Evolutionary conservation across 495 filamentous ascomycete species (phyloP).

Genomic region (Penicillium daleae): DNA sequence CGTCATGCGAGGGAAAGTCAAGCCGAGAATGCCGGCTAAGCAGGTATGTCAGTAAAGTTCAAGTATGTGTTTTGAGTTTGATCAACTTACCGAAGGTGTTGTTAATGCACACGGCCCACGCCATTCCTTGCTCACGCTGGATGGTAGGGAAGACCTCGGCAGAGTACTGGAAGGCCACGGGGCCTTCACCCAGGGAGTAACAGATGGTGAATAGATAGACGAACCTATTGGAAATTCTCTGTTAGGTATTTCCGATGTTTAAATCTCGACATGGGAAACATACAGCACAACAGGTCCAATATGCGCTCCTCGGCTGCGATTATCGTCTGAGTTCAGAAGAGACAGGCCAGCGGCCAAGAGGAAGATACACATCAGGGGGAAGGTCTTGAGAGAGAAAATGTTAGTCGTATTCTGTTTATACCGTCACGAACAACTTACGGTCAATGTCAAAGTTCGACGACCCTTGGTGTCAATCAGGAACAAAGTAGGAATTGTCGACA

Average conservation of each 20-base stretch:
- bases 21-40: constrained; percentile 45
- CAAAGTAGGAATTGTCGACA: constrained; percentile 70
- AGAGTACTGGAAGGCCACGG: constrained; percentile 56
- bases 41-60: constrained; percentile 9
- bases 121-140: constrained; percentile 51
- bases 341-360: constrained; percentile 71
- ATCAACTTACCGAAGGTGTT: constrained; percentile 44
- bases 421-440: constrained; percentile 30
- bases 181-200: constrained; percentile 54
- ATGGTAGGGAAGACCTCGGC: constrained; percentile 56
- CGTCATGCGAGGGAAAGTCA: constrained; percentile 56
- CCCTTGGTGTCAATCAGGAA: constrained; percentile 79
- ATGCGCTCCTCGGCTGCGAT: constrained; percentile 14
- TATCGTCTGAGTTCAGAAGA: constrained; percentile 38
- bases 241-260: too few species aligned
- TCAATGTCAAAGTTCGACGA: constrained; percentile 60
- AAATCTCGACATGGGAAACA: too few species aligned
- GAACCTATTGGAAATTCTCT: too few species aligned
- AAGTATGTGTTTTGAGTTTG: background rate
- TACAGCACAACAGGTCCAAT: constrained; percentile 39
- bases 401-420: constrained; percentile 3
- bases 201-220: constrained; percentile 47
- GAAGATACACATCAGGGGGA: constrained; percentile 76
- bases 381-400: constrained; percentile 68
- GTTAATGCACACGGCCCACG: constrained; percentile 51